phyloP scores from a whole-genome alignment of 441 rosid genomes.

The Codiaeum variegatum region DNA sequence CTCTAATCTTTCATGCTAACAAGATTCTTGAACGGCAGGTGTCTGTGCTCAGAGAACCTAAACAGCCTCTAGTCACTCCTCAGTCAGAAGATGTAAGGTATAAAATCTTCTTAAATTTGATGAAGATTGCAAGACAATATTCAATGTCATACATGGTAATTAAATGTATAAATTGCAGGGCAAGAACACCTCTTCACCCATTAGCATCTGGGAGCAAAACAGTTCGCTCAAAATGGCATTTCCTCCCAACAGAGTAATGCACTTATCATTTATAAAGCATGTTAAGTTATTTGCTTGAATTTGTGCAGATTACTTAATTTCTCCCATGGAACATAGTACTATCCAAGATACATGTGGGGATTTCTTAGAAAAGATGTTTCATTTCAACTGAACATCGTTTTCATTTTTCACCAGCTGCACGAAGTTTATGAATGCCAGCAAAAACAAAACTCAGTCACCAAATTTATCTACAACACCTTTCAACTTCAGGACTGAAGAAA shows the following conservation, averaged over 20 bases:
- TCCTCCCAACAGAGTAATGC: slow-evolving; percentile 76
- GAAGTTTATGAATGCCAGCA: slow-evolving; percentile 57
- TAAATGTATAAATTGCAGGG: slow-evolving; percentile 33
- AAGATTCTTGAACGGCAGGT: slow-evolving; percentile 34
- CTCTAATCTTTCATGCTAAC: slow-evolving; percentile 3
- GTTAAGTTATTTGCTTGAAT: background rate
- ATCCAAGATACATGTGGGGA: slow-evolving; percentile 5
- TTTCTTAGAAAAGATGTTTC: slow-evolving; percentile 13
- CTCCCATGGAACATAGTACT: background rate
- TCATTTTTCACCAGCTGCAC: slow-evolving; percentile 43
- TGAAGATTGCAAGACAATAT: background rate
- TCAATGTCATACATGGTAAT: background rate
- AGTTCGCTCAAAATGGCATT: slow-evolving; percentile 56
- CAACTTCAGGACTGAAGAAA: slow-evolving; percentile 69
- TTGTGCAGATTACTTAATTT: too few relatives aligned
- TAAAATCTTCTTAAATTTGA: background rate
- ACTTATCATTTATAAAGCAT: background rate
- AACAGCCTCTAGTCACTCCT: slow-evolving; percentile 50
- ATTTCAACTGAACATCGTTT: slow-evolving; percentile 20
- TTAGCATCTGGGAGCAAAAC: slow-evolving; percentile 49
- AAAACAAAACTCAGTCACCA: slow-evolving; percentile 57
- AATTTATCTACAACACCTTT: slow-evolving; percentile 61
- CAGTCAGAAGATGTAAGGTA: slow-evolving; percentile 60
- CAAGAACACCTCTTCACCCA: slow-evolving; percentile 39
- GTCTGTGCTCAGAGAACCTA: slow-evolving; percentile 28